Evolutionary conservation across 805 yeast genomes (phyloP).

Genomic region (Pichia kluyveri): DNA sequence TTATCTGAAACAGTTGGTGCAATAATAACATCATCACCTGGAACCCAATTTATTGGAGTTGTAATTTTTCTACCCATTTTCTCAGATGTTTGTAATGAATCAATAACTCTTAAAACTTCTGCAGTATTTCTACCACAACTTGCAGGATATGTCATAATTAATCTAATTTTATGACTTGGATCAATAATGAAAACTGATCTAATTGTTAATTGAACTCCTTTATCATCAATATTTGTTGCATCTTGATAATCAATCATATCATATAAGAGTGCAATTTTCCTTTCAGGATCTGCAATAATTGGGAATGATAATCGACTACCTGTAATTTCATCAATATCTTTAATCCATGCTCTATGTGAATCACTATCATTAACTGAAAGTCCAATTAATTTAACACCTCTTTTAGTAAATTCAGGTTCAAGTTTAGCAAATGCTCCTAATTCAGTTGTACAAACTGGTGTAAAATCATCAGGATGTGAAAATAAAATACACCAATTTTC

Average conservation of each 20-base stretch:
- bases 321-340: conserved; percentile 61
- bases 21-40: conserved; percentile 65
- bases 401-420: conserved; percentile 57
- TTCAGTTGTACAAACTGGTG: conserved; percentile 76
- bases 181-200: conserved; percentile 68
- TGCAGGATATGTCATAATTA: conserved; percentile 61
- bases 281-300: conserved; percentile 55
- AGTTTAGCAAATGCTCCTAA: conserved; percentile 67
- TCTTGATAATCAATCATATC: conserved; percentile 70
- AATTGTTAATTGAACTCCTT: conserved; percentile 58
- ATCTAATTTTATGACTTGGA: conserved; percentile 53
- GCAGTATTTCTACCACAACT: conserved; percentile 72
- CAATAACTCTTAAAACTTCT: conserved; percentile 61
- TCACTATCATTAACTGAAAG: conserved; percentile 55
- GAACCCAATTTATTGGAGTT: conserved; percentile 64
- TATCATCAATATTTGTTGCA: conserved; percentile 55
- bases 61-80: conserved; percentile 40
- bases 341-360: conserved; percentile 59
- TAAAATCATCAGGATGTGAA: conserved; percentile 72
- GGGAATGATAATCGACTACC: conserved; percentile 55
- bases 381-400: conserved; percentile 61
- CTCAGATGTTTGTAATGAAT: conserved; percentile 60
- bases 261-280: conserved; percentile 50
- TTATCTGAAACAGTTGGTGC: conserved; percentile 56
- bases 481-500: conserved; percentile 55